Conservation (phyloP, 108 stramenopile genomes). For the Cyclostephanos invisitatus region DNA sequence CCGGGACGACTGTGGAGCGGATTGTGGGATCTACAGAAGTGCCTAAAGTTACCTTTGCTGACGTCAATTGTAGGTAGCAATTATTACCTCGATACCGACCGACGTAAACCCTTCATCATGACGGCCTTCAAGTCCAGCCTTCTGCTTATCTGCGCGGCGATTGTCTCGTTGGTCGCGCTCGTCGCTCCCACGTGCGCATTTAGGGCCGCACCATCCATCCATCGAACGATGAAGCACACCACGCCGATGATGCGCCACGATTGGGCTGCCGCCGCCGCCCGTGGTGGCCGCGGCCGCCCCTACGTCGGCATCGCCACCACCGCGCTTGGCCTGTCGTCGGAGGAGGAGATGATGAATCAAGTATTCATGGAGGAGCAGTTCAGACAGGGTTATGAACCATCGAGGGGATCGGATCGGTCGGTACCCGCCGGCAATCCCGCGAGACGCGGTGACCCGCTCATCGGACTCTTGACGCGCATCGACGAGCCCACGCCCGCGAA, state of each 20-base stretch:
- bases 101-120: no score
- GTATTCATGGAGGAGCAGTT: background rate
- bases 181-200: conserved; percentile 10
- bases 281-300: background rate
- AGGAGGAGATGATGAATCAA: background rate
- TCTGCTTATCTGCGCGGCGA: background rate
- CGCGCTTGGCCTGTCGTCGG: background rate
- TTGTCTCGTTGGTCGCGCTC: background rate
- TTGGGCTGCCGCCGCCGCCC: background rate
- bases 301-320: background rate
- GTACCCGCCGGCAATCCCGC: conserved; percentile 13
- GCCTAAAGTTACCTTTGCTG: no score
- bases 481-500: conserved; percentile 41
- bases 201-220: background rate
- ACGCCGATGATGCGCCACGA: background rate
- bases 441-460: conserved; percentile 62
- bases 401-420: background rate
- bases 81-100: no score
- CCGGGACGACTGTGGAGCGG: no score
- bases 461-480: conserved; percentile 65
- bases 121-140: background rate
- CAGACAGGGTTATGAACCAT: background rate
- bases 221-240: background rate
- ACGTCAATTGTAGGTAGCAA: no score
- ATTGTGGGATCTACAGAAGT: no score